Base-by-base conservation (phyloP, 257 asterid genomes). In the Mitragyna speciosa region DNA sequence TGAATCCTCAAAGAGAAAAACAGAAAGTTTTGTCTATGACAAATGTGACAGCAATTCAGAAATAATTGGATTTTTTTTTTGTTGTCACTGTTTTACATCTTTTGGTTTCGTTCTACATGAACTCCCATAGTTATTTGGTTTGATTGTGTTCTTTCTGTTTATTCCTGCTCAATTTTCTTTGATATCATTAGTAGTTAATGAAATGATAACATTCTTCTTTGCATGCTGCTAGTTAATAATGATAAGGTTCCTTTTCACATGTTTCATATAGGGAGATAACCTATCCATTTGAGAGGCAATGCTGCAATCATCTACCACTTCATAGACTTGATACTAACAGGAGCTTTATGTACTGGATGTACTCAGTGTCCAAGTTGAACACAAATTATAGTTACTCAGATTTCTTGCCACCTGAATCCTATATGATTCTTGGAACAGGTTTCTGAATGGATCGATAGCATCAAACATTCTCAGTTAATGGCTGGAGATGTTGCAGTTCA, bases 401-500 rank as follows among this genome's bases (percentile, higher is more conserved):
- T 61, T 36, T n/a, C 31, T 47, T 43, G 49, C 56, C 28, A 74
- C 69, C 54, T 72, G 31, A 64, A 30, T 63, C 30, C 7, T 72
- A 12, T 43, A 20, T 51, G 9, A 12, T 64, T 54, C 24, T 73
- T 73, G 48, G 71, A 26, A 12, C 78, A 82, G 85, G 69, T 82
- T 68, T 78, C 80, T 80, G 86, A 84, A 83, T 86, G 89, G 89
- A 68, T 77, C 51, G 65, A 41, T 43, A 36, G 16, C 52, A 58
- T 28, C 70, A 24, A 59, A 11, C 48, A 24, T 43, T 67, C 76
- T 59, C 49, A 76, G 59, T 33, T 70, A 5, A 67, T 69, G 11
- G 12, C 79, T 49, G 78, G 88, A 69, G 85, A 82, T 80, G 76
- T 78, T 36, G 87, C 89, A 45, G 70, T 84, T 52, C 76, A 51